These are phyloP conservation scores for Apiotrichum brassicae DNA, from an alignment of 1,284 basidiomycete genomes.

Conservation along the genomic window DNA sequence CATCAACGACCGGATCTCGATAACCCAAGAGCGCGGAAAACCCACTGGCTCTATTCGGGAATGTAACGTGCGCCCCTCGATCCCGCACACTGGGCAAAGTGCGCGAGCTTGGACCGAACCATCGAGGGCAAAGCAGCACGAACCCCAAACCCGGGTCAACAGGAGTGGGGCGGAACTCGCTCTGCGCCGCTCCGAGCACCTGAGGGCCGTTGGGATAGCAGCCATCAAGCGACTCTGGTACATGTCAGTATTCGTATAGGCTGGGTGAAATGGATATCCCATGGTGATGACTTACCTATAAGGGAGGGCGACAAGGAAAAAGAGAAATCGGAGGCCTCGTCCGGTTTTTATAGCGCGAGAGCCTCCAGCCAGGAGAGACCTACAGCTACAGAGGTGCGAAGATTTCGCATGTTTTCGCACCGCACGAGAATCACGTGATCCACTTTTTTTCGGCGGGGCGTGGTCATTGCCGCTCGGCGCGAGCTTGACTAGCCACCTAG, in stretches of 20 bases:
- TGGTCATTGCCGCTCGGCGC: background rate
- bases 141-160: constrained; percentile 25
- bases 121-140: constrained; percentile 24
- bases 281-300: constrained; percentile 25
- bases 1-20: too few species aligned
- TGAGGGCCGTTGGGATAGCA: constrained; percentile 25
- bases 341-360: background rate
- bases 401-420: too few species aligned
- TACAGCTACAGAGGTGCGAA: too few species aligned
- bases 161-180: constrained; percentile 28
- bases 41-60: too few species aligned
- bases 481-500: background rate
- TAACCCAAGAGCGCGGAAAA: too few species aligned
- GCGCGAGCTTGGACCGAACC: constrained; percentile 17
- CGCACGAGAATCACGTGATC: too few species aligned
- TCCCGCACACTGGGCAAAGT: background rate
- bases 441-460: too few species aligned
- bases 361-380: too few species aligned
- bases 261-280: background rate
- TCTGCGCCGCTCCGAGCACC: constrained; percentile 38
- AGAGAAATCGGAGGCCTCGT: background rate
- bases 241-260: constrained; percentile 6
- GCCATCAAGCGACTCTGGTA: constrained; percentile 35
- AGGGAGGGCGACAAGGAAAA: constrained; percentile 24
- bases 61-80: constrained; percentile 19